phyloP scores from a whole-genome alignment of 2,329 filamentous ascomycete species.

The Epichloe sp. region DNA sequence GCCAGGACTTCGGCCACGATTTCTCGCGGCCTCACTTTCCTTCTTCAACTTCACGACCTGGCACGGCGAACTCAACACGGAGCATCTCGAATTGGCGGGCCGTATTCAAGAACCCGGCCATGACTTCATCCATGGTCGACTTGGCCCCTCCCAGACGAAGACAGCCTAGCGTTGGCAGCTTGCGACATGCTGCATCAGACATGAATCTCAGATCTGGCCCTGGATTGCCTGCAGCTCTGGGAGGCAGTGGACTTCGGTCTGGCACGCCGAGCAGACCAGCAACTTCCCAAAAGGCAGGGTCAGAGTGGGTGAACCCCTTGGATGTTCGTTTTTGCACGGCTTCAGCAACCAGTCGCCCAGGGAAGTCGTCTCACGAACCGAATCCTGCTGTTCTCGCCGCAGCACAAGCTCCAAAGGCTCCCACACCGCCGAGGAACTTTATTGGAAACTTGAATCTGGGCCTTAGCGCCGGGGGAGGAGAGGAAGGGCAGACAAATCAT shows the following conservation, averaged over 20 bases:
- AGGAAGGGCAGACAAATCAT: background rate
- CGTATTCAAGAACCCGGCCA: conserved; percentile 24
- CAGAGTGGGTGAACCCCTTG: conserved; percentile 33
- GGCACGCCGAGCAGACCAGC: conserved; percentile 11
- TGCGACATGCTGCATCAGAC: conserved; percentile 25
- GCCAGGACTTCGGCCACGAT: conserved; percentile 24
- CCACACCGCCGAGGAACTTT: conserved; percentile 20
- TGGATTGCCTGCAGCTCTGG: conserved; percentile 21
- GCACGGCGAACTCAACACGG: conserved; percentile 25
- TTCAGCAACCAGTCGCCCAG: conserved; percentile 7
- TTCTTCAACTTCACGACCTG: conserved; percentile 20
- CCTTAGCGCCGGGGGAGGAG: conserved; percentile 6
- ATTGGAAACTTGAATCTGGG: conserved; percentile 28
- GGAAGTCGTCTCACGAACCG: background rate
- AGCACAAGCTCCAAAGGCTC: background rate
- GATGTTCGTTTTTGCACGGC: conserved; percentile 30
- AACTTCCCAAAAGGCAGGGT: conserved; percentile 22
- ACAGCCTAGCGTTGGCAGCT: conserved; percentile 14
- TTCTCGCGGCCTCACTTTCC: conserved; percentile 21
- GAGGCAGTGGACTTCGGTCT: conserved; percentile 17
- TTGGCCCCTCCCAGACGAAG: conserved; percentile 20
- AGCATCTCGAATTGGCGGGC: conserved; percentile 17
- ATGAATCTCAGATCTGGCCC: conserved; percentile 19
- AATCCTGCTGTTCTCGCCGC: background rate
- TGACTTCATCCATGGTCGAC: conserved; percentile 32